Evolutionary conservation across 2,329 filamentous ascomycete species (phyloP).

Genomic region (Fusarium sp.): DNA sequence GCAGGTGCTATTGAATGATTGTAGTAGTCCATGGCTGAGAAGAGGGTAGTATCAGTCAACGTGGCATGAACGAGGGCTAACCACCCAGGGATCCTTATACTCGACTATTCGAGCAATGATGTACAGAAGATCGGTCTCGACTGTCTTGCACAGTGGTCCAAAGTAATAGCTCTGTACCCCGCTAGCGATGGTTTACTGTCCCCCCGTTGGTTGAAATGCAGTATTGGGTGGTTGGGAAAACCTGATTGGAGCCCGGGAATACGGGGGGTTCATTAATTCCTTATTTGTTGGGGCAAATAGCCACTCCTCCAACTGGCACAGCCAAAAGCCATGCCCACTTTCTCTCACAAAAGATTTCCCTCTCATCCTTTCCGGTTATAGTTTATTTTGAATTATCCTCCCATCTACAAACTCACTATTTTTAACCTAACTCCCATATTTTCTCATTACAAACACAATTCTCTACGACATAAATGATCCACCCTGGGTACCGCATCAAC

Average conservation of each 20-base stretch:
- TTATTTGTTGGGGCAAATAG: background rate
- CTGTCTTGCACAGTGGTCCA: background rate
- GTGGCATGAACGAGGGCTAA: no score
- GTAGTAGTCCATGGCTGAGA: no score
- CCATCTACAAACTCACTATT: no score
- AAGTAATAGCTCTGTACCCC: background rate
- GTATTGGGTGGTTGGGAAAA: background rate
- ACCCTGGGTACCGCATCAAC: no score
- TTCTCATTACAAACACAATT: no score
- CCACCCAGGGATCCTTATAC: no score
- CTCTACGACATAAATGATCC: no score
- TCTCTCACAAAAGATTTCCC: background rate
- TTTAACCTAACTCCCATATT: no score
- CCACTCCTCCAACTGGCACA: background rate
- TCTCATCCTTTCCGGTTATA: background rate
- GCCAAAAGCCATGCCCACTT: background rate
- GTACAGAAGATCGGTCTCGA: background rate
- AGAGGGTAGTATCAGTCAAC: no score
- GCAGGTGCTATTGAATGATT: no score
- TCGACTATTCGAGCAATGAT: no score
- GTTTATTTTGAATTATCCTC: no score
- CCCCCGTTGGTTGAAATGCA: background rate
- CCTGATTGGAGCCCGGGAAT: background rate
- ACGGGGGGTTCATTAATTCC: background rate
- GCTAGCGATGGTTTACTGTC: background rate